phyloP scores from a whole-genome alignment of 208 protist species.

The Wallacemonas sp. region DNA sequence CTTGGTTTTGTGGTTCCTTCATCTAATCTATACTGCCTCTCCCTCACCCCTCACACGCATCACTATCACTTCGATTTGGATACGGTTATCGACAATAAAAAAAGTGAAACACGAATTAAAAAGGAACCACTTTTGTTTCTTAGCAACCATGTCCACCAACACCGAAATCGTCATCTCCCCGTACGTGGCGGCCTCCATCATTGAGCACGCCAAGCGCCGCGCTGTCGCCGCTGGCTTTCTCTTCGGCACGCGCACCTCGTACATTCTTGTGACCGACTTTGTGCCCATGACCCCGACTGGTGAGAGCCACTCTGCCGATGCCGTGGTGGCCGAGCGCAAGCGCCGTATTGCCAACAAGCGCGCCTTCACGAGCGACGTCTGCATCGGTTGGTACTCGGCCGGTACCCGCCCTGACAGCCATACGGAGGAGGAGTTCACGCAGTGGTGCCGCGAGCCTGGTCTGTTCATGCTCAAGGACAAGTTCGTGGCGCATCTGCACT shows the following conservation, averaged over 20 bases:
- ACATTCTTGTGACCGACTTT: slow-evolving; percentile 67
- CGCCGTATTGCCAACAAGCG: slow-evolving; percentile 49
- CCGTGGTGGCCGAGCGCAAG: slow-evolving; percentile 40
- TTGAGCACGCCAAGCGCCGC: slow-evolving; percentile 85
- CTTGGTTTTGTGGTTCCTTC: too few species aligned
- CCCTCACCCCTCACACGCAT: too few species aligned
- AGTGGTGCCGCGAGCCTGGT: slow-evolving; percentile 59
- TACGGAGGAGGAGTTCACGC: slow-evolving; percentile 39
- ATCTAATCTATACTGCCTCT: too few species aligned
- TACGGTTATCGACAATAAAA: too few species aligned
- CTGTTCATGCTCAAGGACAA: slow-evolving; percentile 35
- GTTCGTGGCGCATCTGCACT: slow-evolving; percentile 54
- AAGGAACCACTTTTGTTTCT: slow-evolving; percentile 3
- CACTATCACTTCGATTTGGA: too few species aligned
- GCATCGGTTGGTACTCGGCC: slow-evolving; percentile 83
- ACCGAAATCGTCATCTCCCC: slow-evolving; percentile 45
- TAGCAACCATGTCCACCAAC: slow-evolving; percentile 3
- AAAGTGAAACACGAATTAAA: too few species aligned
- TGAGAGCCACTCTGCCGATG: slow-evolving; percentile 28
- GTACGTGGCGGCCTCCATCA: slow-evolving; percentile 76
- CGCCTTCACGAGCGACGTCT: slow-evolving; percentile 41
- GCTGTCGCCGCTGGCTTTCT: slow-evolving; percentile 64
- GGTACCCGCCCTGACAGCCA: slow-evolving; percentile 27
- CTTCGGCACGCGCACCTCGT: slow-evolving; percentile 47
- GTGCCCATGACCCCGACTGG: slow-evolving; percentile 65